These are phyloP conservation scores for Aspergillus transmontanensis DNA, from an alignment of 2,329 filamentous ascomycete genomes.

Conservation along the genomic window DNA sequence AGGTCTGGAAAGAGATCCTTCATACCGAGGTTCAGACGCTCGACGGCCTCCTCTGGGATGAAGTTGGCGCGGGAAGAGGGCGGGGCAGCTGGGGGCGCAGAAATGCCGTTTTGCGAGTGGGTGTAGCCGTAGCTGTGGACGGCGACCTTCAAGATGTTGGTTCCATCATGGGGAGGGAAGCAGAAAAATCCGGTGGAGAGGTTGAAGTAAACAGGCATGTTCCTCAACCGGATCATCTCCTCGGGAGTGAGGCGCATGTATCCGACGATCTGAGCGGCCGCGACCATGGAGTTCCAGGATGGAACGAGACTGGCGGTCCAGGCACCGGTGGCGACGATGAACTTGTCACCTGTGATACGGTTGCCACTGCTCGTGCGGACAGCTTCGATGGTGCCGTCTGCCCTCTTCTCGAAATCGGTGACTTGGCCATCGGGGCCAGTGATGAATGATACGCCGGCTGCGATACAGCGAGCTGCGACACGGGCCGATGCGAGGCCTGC, in stretches of 20 bases:
- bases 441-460: slow-evolving; percentile 28
- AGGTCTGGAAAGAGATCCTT: slow-evolving; percentile 61
- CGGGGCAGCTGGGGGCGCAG: slow-evolving; percentile 22
- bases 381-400: slow-evolving; percentile 54
- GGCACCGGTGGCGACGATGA: slow-evolving; percentile 77
- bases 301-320: slow-evolving; percentile 79
- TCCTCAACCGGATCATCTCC: slow-evolving; percentile 64
- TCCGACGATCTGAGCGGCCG: slow-evolving; percentile 75
- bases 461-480: slow-evolving; percentile 25
- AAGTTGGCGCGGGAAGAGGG: slow-evolving; percentile 31
- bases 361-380: slow-evolving; percentile 54
- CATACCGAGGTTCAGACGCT: slow-evolving; percentile 60
- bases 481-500: slow-evolving; percentile 25
- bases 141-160: slow-evolving; percentile 60
- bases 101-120: slow-evolving; percentile 22
- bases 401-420: slow-evolving; percentile 34
- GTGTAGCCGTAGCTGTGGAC: slow-evolving; percentile 68
- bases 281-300: slow-evolving; percentile 69
- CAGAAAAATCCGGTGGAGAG: slow-evolving; percentile 50
- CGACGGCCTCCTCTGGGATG: slow-evolving; percentile 55
- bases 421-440: slow-evolving; percentile 35
- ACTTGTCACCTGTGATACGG: slow-evolving; percentile 63
- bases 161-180: slow-evolving; percentile 45
- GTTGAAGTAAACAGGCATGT: slow-evolving; percentile 63
- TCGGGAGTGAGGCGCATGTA: slow-evolving; percentile 71